Evolutionary conservation across 257 asterid genomes (phyloP).

Genomic region (Scutellaria baicalensis): DNA sequence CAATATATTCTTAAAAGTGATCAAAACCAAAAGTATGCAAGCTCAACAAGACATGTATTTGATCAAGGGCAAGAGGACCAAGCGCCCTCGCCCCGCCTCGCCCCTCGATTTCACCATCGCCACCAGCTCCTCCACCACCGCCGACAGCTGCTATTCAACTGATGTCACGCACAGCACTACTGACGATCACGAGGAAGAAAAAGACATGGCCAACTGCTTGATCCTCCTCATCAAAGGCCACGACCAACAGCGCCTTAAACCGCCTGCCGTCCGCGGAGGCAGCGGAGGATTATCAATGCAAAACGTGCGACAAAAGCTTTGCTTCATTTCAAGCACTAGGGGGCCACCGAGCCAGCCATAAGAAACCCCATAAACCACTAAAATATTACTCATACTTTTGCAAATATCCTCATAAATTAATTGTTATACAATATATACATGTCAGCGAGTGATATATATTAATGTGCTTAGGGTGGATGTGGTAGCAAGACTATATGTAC

Average conservation of each 20-base stretch:
- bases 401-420: too few species aligned
- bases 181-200: conserved; percentile 48
- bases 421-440: too few species aligned
- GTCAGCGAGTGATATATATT: too few species aligned
- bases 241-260: neutral
- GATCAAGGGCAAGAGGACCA: conserved; percentile 63
- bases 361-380: conserved; percentile 39
- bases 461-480: too few species aligned
- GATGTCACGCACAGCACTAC: neutral
- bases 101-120: conserved; percentile 48
- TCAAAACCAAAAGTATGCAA: conserved; percentile 23
- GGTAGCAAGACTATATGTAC: too few species aligned
- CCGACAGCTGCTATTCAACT: conserved; percentile 11
- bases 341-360: conserved; percentile 92
- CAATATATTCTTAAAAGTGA: neutral
- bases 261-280: conserved; percentile 8
- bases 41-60: conserved; percentile 23
- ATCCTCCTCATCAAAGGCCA: conserved; percentile 70
- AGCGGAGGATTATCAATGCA: conserved; percentile 62
- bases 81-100: conserved; percentile 51
- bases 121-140: conserved; percentile 37
- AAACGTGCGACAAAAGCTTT: conserved; percentile 64
- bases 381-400: too few species aligned
- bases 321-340: conserved; percentile 91
- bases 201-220: conserved; percentile 77